These are phyloP conservation scores for Danielozyma ontarioensis DNA, from an alignment of 805 yeast genomes.

Conservation along the genomic window DNA sequence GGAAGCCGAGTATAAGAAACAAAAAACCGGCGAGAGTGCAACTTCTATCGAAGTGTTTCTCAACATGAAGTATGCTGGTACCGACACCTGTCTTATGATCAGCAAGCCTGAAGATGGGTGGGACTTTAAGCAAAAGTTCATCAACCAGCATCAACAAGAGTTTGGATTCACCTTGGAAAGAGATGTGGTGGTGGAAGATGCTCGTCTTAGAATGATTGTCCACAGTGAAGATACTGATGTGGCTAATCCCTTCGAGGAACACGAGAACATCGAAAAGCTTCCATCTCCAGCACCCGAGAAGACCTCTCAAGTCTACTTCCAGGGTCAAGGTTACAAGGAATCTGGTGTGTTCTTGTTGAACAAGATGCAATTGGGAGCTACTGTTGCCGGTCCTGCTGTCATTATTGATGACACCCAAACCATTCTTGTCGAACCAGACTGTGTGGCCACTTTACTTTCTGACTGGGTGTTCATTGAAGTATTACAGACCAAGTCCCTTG, in stretches of 20 bases:
- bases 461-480: slow-evolving; percentile 14
- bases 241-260: slow-evolving; percentile 15
- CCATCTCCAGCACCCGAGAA: neutral
- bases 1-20: slow-evolving; percentile 30
- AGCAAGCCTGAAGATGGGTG: neutral
- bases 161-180: slow-evolving; percentile 9
- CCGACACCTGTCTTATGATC: slow-evolving; percentile 1
- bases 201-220: slow-evolving; percentile 1
- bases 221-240: slow-evolving; percentile 4
- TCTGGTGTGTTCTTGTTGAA: slow-evolving; percentile 30
- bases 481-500: neutral
- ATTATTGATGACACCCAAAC: slow-evolving; percentile 17
- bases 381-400: neutral
- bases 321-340: slow-evolving; percentile 18
- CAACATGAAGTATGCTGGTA: slow-evolving; percentile 1
- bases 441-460: slow-evolving; percentile 22
- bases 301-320: neutral
- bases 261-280: slow-evolving; percentile 1
- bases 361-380: slow-evolving; percentile 14
- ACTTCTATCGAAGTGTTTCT: slow-evolving; percentile 24
- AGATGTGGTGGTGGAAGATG: slow-evolving; percentile 7
- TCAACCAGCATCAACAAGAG: slow-evolving; percentile 5
- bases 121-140: slow-evolving; percentile 2
- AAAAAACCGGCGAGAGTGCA: slow-evolving; percentile 42
- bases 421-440: slow-evolving; percentile 26